Conservation (phyloP, 768 basidiomycete genomes). For the Lactarius deliciosus region DNA sequence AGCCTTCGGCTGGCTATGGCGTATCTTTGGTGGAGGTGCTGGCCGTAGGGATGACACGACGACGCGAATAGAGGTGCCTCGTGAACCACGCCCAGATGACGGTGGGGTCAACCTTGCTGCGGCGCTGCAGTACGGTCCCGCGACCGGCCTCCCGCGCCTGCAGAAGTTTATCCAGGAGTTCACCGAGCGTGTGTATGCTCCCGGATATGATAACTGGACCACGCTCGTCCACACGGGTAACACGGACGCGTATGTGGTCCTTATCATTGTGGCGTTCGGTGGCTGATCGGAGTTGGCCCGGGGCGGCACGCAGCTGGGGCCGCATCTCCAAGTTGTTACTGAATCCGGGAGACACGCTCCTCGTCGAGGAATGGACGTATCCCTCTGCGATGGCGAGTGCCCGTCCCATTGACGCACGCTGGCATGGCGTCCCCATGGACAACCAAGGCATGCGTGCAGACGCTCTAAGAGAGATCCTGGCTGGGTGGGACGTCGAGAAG, state of each 20-base stretch:
- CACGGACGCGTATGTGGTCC: conserved; percentile 52
- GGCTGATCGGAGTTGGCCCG: not conserved
- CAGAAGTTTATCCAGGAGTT: conserved; percentile 59
- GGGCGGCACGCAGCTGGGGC: conserved; percentile 43
- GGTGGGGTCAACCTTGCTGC: conserved; percentile 58
- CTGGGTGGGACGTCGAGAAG: conserved; percentile 58
- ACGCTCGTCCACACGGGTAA: conserved; percentile 64
- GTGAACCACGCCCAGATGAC: conserved; percentile 47
- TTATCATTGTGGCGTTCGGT: not conserved
- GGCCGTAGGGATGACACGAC: conserved; percentile 43
- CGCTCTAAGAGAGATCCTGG: conserved; percentile 56
- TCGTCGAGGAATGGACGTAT: conserved; percentile 75
- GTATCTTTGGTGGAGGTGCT: conserved; percentile 42
- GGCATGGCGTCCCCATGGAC: conserved; percentile 67
- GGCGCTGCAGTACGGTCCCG: conserved; percentile 69
- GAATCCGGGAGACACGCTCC: conserved; percentile 60
- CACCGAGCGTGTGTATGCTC: conserved; percentile 50
- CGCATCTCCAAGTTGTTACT: conserved; percentile 60
- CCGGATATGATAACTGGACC: conserved; percentile 60
- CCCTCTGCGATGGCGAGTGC: conserved; percentile 50
- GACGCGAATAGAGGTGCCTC: conserved; percentile 54
- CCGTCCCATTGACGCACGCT: conserved; percentile 42
- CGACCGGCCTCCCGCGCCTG: conserved; percentile 55
- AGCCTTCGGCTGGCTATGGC: conserved; percentile 61
- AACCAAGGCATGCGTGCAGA: conserved; percentile 63